Base-by-base conservation (phyloP, 139 green algal genomes). In the Axilococcus clingmanii region DNA sequence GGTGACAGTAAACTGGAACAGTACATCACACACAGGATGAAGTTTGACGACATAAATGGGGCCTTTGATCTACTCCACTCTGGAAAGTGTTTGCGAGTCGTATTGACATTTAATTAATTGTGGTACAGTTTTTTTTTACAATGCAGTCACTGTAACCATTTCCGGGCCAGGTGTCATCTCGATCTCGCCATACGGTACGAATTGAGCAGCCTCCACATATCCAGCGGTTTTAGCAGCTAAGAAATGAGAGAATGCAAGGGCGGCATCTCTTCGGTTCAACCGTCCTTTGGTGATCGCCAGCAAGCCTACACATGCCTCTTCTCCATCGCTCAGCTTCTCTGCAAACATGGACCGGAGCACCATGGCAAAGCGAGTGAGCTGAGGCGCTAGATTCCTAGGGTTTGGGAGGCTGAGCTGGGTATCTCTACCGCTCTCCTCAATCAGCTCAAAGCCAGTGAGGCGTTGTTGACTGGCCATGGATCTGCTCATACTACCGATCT, bases 61-160 rank as follows among this genome's bases (percentile, higher is more conserved):
- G 92, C 88, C 15, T 96, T 98, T 52, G 85, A 99, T 35, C 61
- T 94, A 54, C 73, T 99, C 43, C 83, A 96, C 52, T 56, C 29
- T 1, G 93, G 93, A 6, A 71, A 93, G 40, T 90, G 80, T 74
- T 63, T 98, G 60, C 77, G 92, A 16, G 75, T 62, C 12, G 92
- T 97, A 42, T 76, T 97, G 17, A 44, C 24, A 6, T 57, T 57
- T 45, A 16, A 46, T 7, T 33, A n/a, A 57, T 25, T 55, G 41
- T 11, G 24, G 12, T 49, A 12, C 9, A 49, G 12, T 23, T 49
- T 49, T 49, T 32, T 8, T 8, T 9, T 19, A 30, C 9, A 19
- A 12, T 23, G 12, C 9, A 19, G 11, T 49, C 12, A 49, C 9
- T 9, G 25, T 23, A 30, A 49, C 12, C 12, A 32, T 23, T 49